phyloP scores from a whole-genome alignment of 768 basidiomycete genomes.

The Lentinula aciculospora region DNA sequence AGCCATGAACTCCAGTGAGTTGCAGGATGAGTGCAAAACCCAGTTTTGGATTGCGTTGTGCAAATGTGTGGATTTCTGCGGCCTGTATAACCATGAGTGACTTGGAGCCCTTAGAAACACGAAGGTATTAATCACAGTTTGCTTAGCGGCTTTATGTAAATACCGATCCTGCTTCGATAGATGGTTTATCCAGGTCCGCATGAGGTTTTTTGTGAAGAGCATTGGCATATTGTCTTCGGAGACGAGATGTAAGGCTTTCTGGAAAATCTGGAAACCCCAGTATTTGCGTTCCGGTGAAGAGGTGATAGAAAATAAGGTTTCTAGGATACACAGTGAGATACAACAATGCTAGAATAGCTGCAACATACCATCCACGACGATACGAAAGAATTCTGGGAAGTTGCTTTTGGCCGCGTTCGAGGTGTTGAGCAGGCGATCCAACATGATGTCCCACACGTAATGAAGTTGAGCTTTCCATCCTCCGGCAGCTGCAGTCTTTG shows the following conservation, averaged over 20 bases:
- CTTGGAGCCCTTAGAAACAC: background rate
- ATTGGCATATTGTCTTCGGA: slow-evolving; percentile 65
- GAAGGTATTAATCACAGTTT: slow-evolving; percentile 52
- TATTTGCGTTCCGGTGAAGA: slow-evolving; percentile 87
- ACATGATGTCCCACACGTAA: slow-evolving; percentile 83
- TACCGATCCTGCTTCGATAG: slow-evolving; percentile 84
- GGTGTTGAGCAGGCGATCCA: slow-evolving; percentile 66
- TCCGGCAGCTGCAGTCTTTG: slow-evolving; percentile 42
- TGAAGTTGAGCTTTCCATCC: slow-evolving; percentile 89
- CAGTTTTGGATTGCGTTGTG: slow-evolving; percentile 68
- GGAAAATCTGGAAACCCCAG: slow-evolving; percentile 94
- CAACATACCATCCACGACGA: slow-evolving; percentile 82
- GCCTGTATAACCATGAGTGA: slow-evolving; percentile 37
- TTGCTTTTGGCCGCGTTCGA: slow-evolving; percentile 38
- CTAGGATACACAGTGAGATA: slow-evolving; percentile 32
- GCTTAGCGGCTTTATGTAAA: slow-evolving; percentile 81
- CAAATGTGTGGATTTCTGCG: slow-evolving; percentile 67
- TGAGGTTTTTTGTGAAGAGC: slow-evolving; percentile 92
- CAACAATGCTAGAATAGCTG: background rate
- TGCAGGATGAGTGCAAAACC: slow-evolving; percentile 85
- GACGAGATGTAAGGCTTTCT: slow-evolving; percentile 68
- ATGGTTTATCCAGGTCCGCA: slow-evolving; percentile 97
- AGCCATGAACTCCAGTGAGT: slow-evolving; percentile 78
- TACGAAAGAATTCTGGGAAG: slow-evolving; percentile 87
- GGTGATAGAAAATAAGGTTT: slow-evolving; percentile 79